Percentiles rank a stretch among this genome's conserved stretches.
These are phyloP conservation scores for Moesziomyces globuligerus DNA, from an alignment of 1,284 basidiomycete genomes.

Conservation along the genomic window DNA sequence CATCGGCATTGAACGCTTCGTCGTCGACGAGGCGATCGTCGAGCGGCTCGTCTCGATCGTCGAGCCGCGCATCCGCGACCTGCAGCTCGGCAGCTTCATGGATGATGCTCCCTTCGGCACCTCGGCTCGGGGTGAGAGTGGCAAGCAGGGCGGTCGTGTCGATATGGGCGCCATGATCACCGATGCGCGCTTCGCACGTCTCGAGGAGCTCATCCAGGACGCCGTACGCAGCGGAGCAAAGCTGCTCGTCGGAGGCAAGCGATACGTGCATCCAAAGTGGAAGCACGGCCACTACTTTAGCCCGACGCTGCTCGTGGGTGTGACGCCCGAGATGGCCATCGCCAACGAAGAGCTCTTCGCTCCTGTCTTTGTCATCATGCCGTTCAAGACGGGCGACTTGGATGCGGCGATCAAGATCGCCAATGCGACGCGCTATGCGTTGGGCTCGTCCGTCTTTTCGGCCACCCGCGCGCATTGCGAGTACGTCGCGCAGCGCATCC, in stretches of 20 bases:
- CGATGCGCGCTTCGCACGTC: slow-evolving; percentile 74
- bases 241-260: slow-evolving; percentile 76
- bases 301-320: slow-evolving; percentile 86
- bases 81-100: slow-evolving; percentile 56
- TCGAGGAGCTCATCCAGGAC: slow-evolving; percentile 77
- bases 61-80: slow-evolving; percentile 44
- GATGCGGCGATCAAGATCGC: slow-evolving; percentile 86
- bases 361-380: slow-evolving; percentile 62
- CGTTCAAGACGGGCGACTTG: slow-evolving; percentile 74
- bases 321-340: slow-evolving; percentile 70
- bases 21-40: slow-evolving; percentile 82
- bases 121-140: background rate
- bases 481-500: slow-evolving; percentile 79
- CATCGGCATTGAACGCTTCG: slow-evolving; percentile 85
- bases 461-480: slow-evolving; percentile 79
- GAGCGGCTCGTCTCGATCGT: slow-evolving; percentile 73
- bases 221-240: slow-evolving; percentile 80
- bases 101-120: slow-evolving; percentile 57
- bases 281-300: slow-evolving; percentile 79
- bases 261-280: slow-evolving; percentile 75
- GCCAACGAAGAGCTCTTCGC: slow-evolving; percentile 63
- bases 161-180: slow-evolving; percentile 87
- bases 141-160: slow-evolving; percentile 59
- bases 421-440: slow-evolving; percentile 84
- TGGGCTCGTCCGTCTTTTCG: slow-evolving; percentile 97